Percentiles rank a stretch among this genome's conserved stretches.
Conservation (phyloP, 1,139 yeast genomes). For the Magnusiomyces ingens region DNA sequence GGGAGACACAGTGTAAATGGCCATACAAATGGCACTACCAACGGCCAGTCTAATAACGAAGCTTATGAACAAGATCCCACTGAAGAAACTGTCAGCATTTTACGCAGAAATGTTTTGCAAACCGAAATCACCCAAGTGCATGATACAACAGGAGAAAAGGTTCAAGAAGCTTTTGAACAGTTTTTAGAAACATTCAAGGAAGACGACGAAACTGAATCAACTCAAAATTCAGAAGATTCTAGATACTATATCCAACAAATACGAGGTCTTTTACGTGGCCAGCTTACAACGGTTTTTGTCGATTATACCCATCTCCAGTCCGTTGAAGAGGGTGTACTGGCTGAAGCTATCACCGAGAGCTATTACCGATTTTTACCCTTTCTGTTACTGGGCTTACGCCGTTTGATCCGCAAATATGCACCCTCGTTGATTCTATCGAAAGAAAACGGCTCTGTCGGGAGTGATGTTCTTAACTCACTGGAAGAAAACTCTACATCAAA, state of each 20-base stretch:
- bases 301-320: constrained; percentile 75
- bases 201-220: constrained; percentile 15
- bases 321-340: constrained; percentile 80
- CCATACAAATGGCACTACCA: neutral
- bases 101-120: constrained; percentile 14
- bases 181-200: constrained; percentile 65
- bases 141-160: constrained; percentile 91
- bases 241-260: constrained; percentile 69
- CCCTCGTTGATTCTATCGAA: constrained; percentile 53
- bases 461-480: constrained; percentile 19
- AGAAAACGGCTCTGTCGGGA: constrained; percentile 27
- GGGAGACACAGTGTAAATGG: neutral
- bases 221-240: constrained; percentile 10
- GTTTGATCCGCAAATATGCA: constrained; percentile 65
- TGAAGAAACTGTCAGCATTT: constrained; percentile 7
- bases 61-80: neutral
- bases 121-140: constrained; percentile 67
- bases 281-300: constrained; percentile 70
- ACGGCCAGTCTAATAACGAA: neutral
- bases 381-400: constrained; percentile 64
- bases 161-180: constrained; percentile 81
- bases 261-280: constrained; percentile 71
- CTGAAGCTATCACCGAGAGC: constrained; percentile 83
- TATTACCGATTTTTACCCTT: constrained; percentile 90
- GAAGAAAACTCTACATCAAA: constrained; percentile 25